A percentile compares a stretch with the other conserved stretches of the same genome.
phyloP scores from a whole-genome alignment of 148 eudicot species.

The Nepenthes gracilis region DNA sequence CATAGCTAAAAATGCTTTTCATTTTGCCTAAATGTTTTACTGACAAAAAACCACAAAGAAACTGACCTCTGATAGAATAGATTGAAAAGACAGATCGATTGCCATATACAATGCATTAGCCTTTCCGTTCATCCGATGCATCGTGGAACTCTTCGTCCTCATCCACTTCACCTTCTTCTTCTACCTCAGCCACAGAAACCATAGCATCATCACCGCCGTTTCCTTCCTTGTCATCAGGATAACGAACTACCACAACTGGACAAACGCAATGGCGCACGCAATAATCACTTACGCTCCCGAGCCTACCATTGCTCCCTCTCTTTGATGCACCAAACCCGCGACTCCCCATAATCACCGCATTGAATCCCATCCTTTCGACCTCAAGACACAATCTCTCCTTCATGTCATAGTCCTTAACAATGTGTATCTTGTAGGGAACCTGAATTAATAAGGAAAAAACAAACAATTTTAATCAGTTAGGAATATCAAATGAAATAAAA shows the following conservation, averaged over 20 bases:
- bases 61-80: no score
- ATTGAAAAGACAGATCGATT: no score
- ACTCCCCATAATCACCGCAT: conserved; percentile 87
- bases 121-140: conserved; percentile 61
- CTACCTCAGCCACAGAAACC: conserved; percentile 36
- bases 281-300: conserved; percentile 91
- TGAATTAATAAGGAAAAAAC: conserved; percentile 9
- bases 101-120: conserved; percentile 12
- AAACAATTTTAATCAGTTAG: neutral
- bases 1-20: no score
- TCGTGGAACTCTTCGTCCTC: conserved; percentile 61
- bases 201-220: conserved; percentile 29
- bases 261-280: conserved; percentile 92
- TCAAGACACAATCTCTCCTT: conserved; percentile 79
- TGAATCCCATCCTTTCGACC: conserved; percentile 79
- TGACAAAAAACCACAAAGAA: no score
- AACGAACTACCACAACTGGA: conserved; percentile 85
- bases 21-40: no score
- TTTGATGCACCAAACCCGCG: conserved; percentile 82
- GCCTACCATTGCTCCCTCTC: conserved; percentile 49
- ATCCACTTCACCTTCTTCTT: conserved; percentile 26
- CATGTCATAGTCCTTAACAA: conserved; percentile 92
- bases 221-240: conserved; percentile 76
- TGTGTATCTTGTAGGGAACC: conserved; percentile 81
- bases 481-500: neutral